These are phyloP conservation scores for Triglochin maritima DNA, from an alignment of 106 monocot genomes.

Conservation along the genomic window DNA sequence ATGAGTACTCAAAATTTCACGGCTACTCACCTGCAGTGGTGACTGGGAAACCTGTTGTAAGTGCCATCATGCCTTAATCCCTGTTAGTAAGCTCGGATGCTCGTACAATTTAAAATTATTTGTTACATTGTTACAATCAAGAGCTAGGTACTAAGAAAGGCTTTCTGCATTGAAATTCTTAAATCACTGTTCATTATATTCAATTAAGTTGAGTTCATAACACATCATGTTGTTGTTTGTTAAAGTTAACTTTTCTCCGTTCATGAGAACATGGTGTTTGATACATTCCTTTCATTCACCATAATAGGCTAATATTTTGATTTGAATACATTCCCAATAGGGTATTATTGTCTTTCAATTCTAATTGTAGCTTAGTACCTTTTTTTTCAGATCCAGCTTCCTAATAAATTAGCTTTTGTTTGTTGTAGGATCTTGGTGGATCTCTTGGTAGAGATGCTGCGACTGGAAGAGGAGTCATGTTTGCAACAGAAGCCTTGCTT, in stretches of 20 bases:
- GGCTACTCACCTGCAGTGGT: conserved; percentile 92
- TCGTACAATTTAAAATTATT: too few relatives aligned
- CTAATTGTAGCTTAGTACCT: not conserved
- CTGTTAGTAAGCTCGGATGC: too few relatives aligned
- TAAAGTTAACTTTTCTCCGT: too few relatives aligned
- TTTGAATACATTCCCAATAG: not conserved
- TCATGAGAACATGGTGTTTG: too few relatives aligned
- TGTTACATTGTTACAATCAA: too few relatives aligned
- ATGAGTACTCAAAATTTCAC: conserved; percentile 92
- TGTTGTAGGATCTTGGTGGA: conserved; percentile 75
- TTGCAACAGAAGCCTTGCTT: conserved; percentile 78
- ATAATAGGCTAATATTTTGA: not conserved
- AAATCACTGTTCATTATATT: too few relatives aligned
- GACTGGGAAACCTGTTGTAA: conserved; percentile 93
- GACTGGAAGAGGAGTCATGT: conserved; percentile 85
- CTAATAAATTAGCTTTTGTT: not conserved
- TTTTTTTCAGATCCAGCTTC: not conserved
- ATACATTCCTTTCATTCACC: too few relatives aligned
- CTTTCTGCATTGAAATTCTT: too few relatives aligned
- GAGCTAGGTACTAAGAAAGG: too few relatives aligned
- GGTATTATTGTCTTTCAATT: not conserved
- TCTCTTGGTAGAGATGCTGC: conserved; percentile 94
- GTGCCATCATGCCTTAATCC: conserved; percentile 9
- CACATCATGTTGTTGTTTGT: too few relatives aligned
- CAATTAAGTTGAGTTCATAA: too few relatives aligned